These are phyloP conservation scores for Mrakiaceae sp. DNA, from an alignment of 1,284 basidiomycete genomes.

Conservation along the genomic window DNA sequence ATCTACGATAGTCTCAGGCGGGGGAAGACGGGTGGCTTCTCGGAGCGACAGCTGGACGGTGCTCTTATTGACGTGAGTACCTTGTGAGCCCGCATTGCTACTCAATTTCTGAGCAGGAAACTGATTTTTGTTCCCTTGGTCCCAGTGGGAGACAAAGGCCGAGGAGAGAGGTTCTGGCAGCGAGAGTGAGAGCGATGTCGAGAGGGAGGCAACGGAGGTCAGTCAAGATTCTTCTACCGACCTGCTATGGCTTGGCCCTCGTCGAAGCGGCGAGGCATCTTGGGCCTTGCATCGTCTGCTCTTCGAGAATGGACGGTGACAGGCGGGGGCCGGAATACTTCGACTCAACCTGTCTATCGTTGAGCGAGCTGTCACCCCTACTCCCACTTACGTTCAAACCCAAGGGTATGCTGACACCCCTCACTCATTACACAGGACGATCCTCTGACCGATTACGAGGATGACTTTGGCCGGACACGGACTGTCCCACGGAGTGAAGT, in stretches of 20 bases:
- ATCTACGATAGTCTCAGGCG: constrained; percentile 64
- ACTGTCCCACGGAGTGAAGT: constrained; percentile 60
- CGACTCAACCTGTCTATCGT: no score
- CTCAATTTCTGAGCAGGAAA: background rate
- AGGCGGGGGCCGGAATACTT: no score
- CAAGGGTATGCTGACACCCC: constrained; percentile 22
- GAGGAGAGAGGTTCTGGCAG: constrained; percentile 42
- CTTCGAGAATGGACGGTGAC: no score
- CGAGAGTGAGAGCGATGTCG: background rate
- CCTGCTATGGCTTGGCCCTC: no score
- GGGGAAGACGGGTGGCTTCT: constrained; percentile 69
- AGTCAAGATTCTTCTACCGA: constrained; percentile 20
- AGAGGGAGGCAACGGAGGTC: constrained; percentile 42
- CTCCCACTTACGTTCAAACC: constrained; percentile 37
- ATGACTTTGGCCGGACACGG: constrained; percentile 70
- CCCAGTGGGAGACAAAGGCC: constrained; percentile 60
- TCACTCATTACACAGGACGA: constrained; percentile 39
- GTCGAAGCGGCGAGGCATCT: no score
- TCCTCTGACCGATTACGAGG: constrained; percentile 68
- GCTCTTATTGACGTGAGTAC: constrained; percentile 69
- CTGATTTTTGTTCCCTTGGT: constrained; percentile 2
- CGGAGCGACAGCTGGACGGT: constrained; percentile 59
- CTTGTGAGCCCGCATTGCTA: constrained; percentile 1
- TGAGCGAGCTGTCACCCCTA: no score
- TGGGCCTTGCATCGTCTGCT: no score